Conservation (phyloP, 768 basidiomycete species). For the Lactarius pseudohatsudake region DNA sequence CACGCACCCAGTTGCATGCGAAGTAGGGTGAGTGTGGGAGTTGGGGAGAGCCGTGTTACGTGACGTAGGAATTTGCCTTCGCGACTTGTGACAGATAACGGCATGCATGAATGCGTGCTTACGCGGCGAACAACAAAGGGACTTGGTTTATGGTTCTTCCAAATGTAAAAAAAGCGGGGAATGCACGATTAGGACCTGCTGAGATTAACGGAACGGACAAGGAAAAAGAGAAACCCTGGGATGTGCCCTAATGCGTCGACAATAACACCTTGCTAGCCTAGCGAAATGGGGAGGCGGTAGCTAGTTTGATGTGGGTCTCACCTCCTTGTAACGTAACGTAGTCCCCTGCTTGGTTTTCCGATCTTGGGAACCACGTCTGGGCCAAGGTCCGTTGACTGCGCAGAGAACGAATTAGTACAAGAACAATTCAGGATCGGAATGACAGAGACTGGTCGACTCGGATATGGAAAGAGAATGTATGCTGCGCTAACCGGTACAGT, state of each 20-base stretch:
- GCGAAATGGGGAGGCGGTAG: slow-evolving; percentile 2
- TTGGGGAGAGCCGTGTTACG: not conserved
- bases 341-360: not conserved
- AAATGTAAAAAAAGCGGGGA: not conserved
- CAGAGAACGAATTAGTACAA: not conserved
- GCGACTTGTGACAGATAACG: not conserved
- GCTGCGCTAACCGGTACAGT: not conserved
- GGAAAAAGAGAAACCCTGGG: not conserved
- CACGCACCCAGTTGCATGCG: not conserved
- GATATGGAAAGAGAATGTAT: not conserved
- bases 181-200: not conserved
- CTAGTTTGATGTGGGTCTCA: slow-evolving; percentile 1
- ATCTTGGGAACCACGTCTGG: not conserved
- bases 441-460: not conserved
- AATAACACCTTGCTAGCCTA: not conserved
- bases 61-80: slow-evolving; percentile 1
- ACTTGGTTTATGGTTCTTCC: not conserved
- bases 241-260: slow-evolving; percentile 1
- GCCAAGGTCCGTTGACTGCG: slow-evolving; percentile 1
- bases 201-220: not conserved
- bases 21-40: not conserved
- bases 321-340: slow-evolving; percentile 12
- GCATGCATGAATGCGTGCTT: not conserved
- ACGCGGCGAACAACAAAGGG: not conserved
- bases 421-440: not conserved